phyloP scores from a whole-genome alignment of 176 grass and related monocot species.

The Eragrostis curvula region DNA sequence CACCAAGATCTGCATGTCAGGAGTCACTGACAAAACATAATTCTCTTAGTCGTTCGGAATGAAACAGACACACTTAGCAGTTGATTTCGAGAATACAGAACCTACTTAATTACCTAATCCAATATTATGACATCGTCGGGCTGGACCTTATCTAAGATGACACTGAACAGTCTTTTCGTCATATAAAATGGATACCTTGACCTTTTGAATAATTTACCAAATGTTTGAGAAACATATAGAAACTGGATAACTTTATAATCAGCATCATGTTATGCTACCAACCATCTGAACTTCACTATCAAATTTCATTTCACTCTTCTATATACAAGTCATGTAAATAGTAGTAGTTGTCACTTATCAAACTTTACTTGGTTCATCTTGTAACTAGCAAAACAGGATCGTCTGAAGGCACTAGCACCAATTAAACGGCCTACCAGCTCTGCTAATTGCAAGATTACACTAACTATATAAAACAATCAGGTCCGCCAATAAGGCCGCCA shows the following conservation, averaged over 20 bases:
- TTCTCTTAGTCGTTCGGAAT: neutral
- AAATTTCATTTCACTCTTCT: neutral
- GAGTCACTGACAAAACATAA: neutral
- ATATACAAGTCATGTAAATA: conserved; percentile 9
- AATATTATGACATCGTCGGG: neutral
- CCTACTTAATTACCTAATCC: neutral
- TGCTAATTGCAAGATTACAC: neutral
- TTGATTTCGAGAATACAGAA: neutral
- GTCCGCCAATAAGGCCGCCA: too few species aligned
- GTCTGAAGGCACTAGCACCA: neutral
- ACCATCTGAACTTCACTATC: neutral
- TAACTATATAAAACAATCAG: neutral
- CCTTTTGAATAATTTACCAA: neutral
- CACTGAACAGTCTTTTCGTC: neutral
- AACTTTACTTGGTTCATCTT: neutral
- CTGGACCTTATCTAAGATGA: conserved; percentile 3
- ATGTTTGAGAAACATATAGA: neutral
- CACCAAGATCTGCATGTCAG: neutral
- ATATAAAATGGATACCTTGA: neutral
- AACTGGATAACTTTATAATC: neutral
- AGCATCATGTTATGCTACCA: neutral
- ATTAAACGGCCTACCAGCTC: neutral
- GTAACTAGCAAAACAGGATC: conserved; percentile 17
- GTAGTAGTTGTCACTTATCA: neutral
- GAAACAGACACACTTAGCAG: neutral